A percentile compares a stretch with the other conserved stretches of the same genome.
Evolutionary conservation across 2,329 filamentous ascomycete species (phyloP).

Genomic region (Nakataea oryzae): DNA sequence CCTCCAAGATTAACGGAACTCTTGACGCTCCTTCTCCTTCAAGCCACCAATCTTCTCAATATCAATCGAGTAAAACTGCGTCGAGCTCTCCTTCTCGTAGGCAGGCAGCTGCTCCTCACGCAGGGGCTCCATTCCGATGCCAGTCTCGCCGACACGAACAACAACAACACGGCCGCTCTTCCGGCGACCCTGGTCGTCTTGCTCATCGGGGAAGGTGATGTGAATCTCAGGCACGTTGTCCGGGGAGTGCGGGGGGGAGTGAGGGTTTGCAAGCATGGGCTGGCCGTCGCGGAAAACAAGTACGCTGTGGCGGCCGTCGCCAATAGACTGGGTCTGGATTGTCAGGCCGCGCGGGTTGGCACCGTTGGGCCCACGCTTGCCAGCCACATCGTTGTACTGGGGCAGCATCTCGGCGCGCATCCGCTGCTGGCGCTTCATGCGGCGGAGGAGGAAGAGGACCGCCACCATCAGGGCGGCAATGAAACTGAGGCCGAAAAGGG

Average conservation of each 20-base stretch:
- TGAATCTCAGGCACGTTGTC: constrained; percentile 88
- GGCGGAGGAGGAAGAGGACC: constrained; percentile 62
- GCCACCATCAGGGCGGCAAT: constrained; percentile 58
- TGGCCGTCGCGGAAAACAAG: constrained; percentile 70
- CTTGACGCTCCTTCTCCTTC: constrained; percentile 67
- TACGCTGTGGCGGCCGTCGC: constrained; percentile 52
- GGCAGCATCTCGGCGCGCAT: constrained; percentile 49
- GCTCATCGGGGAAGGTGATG: constrained; percentile 95
- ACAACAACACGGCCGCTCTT: constrained; percentile 84
- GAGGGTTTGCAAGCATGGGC: constrained; percentile 65
- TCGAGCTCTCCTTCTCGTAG: constrained; percentile 72
- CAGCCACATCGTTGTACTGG: constrained; percentile 41
- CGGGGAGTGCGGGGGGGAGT: constrained; percentile 66
- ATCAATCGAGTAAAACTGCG: constrained; percentile 85
- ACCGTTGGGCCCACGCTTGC: constrained; percentile 31
- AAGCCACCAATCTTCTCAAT: constrained; percentile 89
- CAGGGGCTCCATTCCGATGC: constrained; percentile 75
- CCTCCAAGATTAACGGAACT: constrained; percentile 17
- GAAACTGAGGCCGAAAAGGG: constrained; percentile 68
- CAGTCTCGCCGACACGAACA: constrained; percentile 78
- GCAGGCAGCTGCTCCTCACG: constrained; percentile 73
- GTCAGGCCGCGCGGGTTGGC: constrained; percentile 42
- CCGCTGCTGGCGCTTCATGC: constrained; percentile 40
- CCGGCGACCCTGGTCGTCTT: constrained; percentile 71
- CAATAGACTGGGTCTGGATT: constrained; percentile 37